A percentile compares a stretch with the other conserved stretches of the same genome.
Evolutionary conservation across 2,329 filamentous ascomycete species (phyloP).

Genomic region (Aureobasidium leucospermi): DNA sequence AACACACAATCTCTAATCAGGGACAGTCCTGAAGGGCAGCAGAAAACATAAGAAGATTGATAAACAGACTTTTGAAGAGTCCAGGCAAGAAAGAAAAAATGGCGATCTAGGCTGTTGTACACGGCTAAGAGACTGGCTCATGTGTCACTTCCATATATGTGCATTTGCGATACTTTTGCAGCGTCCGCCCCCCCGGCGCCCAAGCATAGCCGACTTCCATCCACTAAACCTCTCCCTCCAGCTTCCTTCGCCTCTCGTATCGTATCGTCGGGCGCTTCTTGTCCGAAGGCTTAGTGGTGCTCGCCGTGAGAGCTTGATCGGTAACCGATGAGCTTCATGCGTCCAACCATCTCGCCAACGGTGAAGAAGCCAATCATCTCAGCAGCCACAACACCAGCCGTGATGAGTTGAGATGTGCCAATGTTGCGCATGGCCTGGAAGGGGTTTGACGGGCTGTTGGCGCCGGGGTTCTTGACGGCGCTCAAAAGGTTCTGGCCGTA

Average conservation of each 20-base stretch:
- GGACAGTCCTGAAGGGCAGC: no score
- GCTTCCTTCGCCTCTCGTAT: slow-evolving; percentile 1
- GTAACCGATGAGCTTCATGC: slow-evolving; percentile 94
- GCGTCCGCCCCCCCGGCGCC: slow-evolving; percentile 5
- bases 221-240: background rate
- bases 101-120: slow-evolving; percentile 14
- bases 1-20: no score
- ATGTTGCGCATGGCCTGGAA: slow-evolving; percentile 57
- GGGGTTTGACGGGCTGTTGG: slow-evolving; percentile 46
- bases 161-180: slow-evolving; percentile 4
- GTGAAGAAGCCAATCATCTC: slow-evolving; percentile 97
- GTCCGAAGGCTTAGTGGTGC: slow-evolving; percentile 11
- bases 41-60: background rate
- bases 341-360: slow-evolving; percentile 91
- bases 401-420: slow-evolving; percentile 60
- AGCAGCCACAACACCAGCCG: slow-evolving; percentile 70
- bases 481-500: slow-evolving; percentile 74
- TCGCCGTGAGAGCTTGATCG: slow-evolving; percentile 22
- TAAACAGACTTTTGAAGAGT: slow-evolving; percentile 7
- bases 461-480: slow-evolving; percentile 59
- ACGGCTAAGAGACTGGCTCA: slow-evolving; percentile 9
- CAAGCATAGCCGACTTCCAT: background rate
- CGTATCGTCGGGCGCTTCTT: background rate
- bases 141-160: slow-evolving; percentile 4
- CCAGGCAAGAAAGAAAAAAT: slow-evolving; percentile 1